phyloP scores from a whole-genome alignment of 768 basidiomycete species.

The Xerocomus potaroensis region DNA sequence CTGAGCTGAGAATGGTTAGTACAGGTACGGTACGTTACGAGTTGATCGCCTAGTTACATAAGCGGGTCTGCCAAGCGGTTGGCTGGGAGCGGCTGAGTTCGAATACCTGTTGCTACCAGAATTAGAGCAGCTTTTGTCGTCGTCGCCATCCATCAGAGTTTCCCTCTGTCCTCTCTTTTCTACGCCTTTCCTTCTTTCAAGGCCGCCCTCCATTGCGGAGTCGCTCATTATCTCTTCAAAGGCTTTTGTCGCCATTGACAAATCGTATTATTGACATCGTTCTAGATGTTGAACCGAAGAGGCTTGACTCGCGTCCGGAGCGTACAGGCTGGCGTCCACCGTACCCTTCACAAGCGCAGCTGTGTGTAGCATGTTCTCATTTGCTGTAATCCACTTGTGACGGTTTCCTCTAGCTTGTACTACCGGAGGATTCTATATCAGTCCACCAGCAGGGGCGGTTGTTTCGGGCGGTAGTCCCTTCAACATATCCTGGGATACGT shows the following conservation, averaged over 20 bases:
- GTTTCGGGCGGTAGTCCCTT: slow-evolving; percentile 48
- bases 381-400: background rate
- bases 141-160: background rate
- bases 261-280: background rate
- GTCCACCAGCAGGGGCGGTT: slow-evolving; percentile 45
- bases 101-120: slow-evolving; percentile 8
- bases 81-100: slow-evolving; percentile 20
- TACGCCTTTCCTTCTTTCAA: slow-evolving; percentile 15
- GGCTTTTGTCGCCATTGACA: slow-evolving; percentile 7
- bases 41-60: too few species aligned
- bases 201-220: slow-evolving; percentile 25
- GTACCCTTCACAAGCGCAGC: slow-evolving; percentile 22
- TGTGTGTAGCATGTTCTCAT: slow-evolving; percentile 10
- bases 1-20: too few species aligned
- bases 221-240: slow-evolving; percentile 22
- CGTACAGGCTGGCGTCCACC: slow-evolving; percentile 20
- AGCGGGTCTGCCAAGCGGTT: background rate
- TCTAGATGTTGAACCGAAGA: slow-evolving; percentile 27
- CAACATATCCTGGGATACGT: slow-evolving; percentile 59
- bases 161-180: slow-evolving; percentile 14
- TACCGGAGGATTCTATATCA: slow-evolving; percentile 58
- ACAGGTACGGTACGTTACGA: too few species aligned
- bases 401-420: slow-evolving; percentile 39
- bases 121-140: slow-evolving; percentile 4
- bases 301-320: slow-evolving; percentile 24